Evolutionary conservation across 768 basidiomycete genomes (phyloP), one percentile per base, ranked within the genome.

Genomic region (Coprinopsis cinerea): DNA sequence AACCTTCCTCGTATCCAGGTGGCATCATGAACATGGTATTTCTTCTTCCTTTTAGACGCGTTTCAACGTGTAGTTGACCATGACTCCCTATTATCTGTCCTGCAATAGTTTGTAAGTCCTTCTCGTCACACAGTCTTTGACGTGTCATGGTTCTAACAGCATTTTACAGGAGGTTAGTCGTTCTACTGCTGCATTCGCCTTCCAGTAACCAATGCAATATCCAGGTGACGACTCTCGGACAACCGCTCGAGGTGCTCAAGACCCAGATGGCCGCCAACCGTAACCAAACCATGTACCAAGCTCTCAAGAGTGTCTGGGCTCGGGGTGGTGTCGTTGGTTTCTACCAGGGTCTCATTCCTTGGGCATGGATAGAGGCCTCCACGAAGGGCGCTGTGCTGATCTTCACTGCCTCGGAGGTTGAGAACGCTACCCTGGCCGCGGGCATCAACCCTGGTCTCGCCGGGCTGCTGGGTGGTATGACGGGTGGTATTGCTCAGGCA

Each of bases 311-410:
- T 4, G 91, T 98, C 52, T 95, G 92, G 92, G 76, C 82, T 59
- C 85, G 96, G 54, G 96, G 96, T 57, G 92, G 96, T 54, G 69
- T 85, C 49, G 64, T 70, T 40, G 96, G 96, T 22, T 92, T 95
- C 74, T 99, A 90, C 72, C 96, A 99, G 68, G 96, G 96, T 57
- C 81, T 99, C 53, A 98, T 98, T 63, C 96, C 96, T 61, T 99
- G 96, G 95, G 96, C 96, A 30, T 98, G 96, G 96, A 95, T 99
- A 60, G 96, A 99, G 67, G 96, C 96, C 9, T 96, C 94, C 3
- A 98, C 96, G 0, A 99, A 99, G 65, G 96, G 96, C 46, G 96
- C 79, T 48, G 96, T 99, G 25, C 79, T 99, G 18, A 76, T 99
- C 53, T 98, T 99, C 73, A 83, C 94, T 14, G 94, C 96, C 22